Evolutionary conservation across 2,329 filamentous ascomycete genomes (phyloP).

Genomic region (Didymella sp.): DNA sequence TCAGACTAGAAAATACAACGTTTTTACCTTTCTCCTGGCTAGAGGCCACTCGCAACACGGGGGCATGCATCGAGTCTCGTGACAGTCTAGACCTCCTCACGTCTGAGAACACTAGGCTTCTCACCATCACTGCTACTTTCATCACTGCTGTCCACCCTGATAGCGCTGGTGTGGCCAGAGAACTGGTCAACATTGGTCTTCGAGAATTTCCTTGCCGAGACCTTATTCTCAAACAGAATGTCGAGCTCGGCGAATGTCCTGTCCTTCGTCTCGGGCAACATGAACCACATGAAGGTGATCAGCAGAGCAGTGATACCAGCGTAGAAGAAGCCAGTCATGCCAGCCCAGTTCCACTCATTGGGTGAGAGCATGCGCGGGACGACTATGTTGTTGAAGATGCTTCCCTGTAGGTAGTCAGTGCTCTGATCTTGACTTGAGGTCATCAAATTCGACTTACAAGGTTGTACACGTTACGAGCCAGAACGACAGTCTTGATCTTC

Average conservation of each 20-base stretch:
- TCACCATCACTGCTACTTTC: slow-evolving; percentile 14
- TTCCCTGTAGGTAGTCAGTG: slow-evolving; percentile 25
- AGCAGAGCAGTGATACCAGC: slow-evolving; percentile 71
- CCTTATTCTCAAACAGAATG: slow-evolving; percentile 46
- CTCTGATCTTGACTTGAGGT: slow-evolving; percentile 78
- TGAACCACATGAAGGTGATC: slow-evolving; percentile 72
- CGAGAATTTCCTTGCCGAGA: slow-evolving; percentile 20
- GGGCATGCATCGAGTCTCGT: too few species aligned
- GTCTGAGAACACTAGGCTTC: slow-evolving; percentile 6
- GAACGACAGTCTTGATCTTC: slow-evolving; percentile 87
- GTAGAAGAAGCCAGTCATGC: slow-evolving; percentile 79
- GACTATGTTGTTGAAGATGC: slow-evolving; percentile 76
- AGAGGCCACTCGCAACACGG: neutral
- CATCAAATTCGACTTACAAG: slow-evolving; percentile 67
- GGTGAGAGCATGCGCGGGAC: slow-evolving; percentile 62
- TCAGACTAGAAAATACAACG: neutral
- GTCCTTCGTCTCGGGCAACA: slow-evolving; percentile 48
- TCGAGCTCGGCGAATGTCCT: slow-evolving; percentile 51
- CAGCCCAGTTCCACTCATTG: slow-evolving; percentile 80
- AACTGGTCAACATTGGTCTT: slow-evolving; percentile 20
- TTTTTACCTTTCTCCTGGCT: too few species aligned
- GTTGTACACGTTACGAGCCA: slow-evolving; percentile 79
- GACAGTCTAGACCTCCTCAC: slow-evolving; percentile 8
- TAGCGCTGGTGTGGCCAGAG: slow-evolving; percentile 15
- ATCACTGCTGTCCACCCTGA: slow-evolving; percentile 14